Evolutionary conservation across 495 filamentous ascomycete genomes (phyloP).

Genomic region (Penicillium soppii): DNA sequence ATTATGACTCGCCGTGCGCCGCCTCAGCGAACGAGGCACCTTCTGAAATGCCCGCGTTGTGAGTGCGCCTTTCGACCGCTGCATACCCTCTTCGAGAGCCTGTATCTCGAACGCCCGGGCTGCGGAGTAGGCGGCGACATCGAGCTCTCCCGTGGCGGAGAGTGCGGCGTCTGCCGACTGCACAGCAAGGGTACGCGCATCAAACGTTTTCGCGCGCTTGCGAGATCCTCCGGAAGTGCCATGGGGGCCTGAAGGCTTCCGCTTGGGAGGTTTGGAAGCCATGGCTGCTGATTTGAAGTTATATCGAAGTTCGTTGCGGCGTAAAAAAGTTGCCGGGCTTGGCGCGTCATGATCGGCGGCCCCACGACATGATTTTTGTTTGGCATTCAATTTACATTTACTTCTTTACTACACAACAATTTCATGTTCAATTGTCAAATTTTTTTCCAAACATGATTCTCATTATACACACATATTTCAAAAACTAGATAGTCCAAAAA

Average conservation of each 20-base stretch:
- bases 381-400: neutral
- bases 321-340: conserved; percentile 29
- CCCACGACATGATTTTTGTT: conserved; percentile 4
- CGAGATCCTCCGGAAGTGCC: conserved; percentile 32
- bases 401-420: neutral
- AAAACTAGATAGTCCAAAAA: neutral
- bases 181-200: conserved; percentile 69
- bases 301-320: conserved; percentile 1
- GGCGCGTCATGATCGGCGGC: conserved; percentile 29
- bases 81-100: conserved; percentile 77
- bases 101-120: conserved; percentile 86
- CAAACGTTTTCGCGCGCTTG: conserved; percentile 65
- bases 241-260: conserved; percentile 29
- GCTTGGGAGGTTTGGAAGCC: conserved; percentile 37
- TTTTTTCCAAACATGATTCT: neutral
- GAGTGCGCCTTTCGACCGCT: conserved; percentile 62
- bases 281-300: conserved; percentile 25
- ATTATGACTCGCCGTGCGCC: conserved; percentile 93
- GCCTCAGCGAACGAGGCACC: conserved; percentile 78
- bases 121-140: conserved; percentile 76
- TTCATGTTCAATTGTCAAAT: too few species aligned
- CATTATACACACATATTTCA: neutral
- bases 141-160: conserved; percentile 70
- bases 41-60: conserved; percentile 82
- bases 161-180: conserved; percentile 71